A percentile compares a stretch with the other conserved stretches of the same genome.
Evolutionary conservation across 148 eudicot genomes (phyloP).

Genomic region (Camellia japonica): DNA sequence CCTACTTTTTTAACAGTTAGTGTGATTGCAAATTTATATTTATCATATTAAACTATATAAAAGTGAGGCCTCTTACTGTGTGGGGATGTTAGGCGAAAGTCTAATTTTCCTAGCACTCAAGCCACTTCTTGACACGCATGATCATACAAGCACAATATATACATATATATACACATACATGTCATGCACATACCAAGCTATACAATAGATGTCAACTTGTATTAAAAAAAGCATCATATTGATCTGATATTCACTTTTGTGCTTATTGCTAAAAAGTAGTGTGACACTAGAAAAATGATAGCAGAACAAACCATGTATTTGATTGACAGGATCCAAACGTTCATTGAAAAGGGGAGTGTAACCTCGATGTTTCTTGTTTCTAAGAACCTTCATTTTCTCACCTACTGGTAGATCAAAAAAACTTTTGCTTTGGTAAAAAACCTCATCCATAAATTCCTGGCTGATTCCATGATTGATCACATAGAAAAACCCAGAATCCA

Average conservation of each 20-base stretch:
- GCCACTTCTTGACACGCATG: too few relatives aligned
- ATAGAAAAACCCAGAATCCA: slow-evolving; percentile 92
- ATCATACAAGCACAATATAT: neutral
- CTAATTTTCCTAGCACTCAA: too few relatives aligned
- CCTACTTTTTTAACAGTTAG: too few relatives aligned
- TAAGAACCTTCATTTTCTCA: slow-evolving; percentile 84
- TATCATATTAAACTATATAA: too few relatives aligned
- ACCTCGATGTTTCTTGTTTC: slow-evolving; percentile 81
- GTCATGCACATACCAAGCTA: neutral
- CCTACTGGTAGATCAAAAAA: slow-evolving; percentile 66
- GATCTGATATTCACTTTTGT: neutral
- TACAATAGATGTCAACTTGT: neutral
- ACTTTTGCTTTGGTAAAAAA: slow-evolving; percentile 71
- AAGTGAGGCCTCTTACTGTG: too few relatives aligned
- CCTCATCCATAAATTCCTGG: slow-evolving; percentile 82
- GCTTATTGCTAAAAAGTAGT: neutral
- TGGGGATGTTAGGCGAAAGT: too few relatives aligned
- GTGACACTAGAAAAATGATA: neutral
- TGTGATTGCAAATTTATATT: too few relatives aligned
- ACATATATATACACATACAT: neutral
- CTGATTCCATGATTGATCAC: slow-evolving; percentile 89
- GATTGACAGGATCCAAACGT: slow-evolving; percentile 74
- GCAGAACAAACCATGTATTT: slow-evolving; percentile 56
- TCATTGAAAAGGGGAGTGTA: slow-evolving; percentile 88
- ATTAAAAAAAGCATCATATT: neutral